Base-by-base conservation (phyloP, 2,329 filamentous ascomycete species). In the Apiospora sp. region DNA sequence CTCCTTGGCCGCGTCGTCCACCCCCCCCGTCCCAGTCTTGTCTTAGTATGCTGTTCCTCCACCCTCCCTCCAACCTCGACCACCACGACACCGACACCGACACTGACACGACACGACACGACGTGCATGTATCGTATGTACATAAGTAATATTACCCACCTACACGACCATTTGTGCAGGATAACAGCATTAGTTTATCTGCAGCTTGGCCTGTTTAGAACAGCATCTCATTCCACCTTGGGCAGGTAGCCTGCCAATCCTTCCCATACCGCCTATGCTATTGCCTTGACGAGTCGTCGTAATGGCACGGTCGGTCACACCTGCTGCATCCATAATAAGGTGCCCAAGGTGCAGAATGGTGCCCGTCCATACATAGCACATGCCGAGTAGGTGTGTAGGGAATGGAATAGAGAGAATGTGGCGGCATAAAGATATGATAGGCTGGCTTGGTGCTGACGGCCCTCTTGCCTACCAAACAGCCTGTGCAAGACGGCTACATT, bases 381-480 rank as follows among this genome's bases (percentile, higher is more conserved):
- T 46, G 43, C 37, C 37, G 37, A 41, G 10, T 10, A 8, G 37
- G 37, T 41, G 67, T 13, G 5, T 4, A 19, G 24, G 41, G 67
- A 24, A 37, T 41, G 19, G 34, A 10, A 64, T 34, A 22, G 58
- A n/a, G 58, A 41, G 58, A 64, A 64, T 69, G 68, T 70, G 68
- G 37, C 68, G 68, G 68, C 68, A 70, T 70, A 54, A 70, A 70
- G 48, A 51, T 43, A 70, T 70, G 68, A 70, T 70, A 70, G 68
- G 68, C 68, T 41, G 10, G 67, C 13, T 24, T 37, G 49, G 67
- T 69, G 43, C 67, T 49, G 67, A 49, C 67, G 44, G 13, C 49
- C 16, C 27, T 24, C 68, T 24, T 24, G 46, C 19, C 48, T 24
- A 41, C 19, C 37, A 70, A 41, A 41, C 58, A 64, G 34, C 58